Evolutionary conservation across 345 rosid genomes (phyloP).

Genomic region (Alliaria petiolata): DNA sequence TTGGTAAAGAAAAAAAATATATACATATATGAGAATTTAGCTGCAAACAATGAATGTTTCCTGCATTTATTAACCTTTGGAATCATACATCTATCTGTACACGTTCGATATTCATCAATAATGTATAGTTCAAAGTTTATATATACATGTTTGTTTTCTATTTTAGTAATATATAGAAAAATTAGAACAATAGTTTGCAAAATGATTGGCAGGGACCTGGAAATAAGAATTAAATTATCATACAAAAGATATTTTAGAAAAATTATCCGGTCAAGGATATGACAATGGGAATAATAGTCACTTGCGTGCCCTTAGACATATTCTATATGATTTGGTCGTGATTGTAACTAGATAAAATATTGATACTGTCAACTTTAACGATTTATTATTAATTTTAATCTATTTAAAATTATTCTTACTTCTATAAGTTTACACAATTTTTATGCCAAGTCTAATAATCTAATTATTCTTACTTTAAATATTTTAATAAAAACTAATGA

Average conservation of each 20-base stretch:
- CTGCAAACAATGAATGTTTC: background rate
- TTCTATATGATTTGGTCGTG: conserved; percentile 1
- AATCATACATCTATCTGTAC: background rate
- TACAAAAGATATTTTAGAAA: background rate
- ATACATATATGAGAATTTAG: too few relatives aligned
- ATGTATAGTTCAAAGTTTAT: background rate
- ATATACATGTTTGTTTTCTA: background rate
- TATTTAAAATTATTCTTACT: background rate
- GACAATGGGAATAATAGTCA: background rate
- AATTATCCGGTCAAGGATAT: background rate
- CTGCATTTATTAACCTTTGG: background rate
- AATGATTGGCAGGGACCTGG: conserved; percentile 9
- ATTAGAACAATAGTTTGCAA: background rate
- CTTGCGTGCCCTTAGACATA: conserved; percentile 5
- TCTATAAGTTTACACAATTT: background rate
- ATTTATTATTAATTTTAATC: background rate
- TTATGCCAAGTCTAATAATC: background rate
- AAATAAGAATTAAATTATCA: background rate
- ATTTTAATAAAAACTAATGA: background rate
- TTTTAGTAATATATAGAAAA: background rate
- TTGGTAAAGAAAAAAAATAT: too few relatives aligned
- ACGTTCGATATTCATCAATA: background rate
- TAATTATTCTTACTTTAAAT: too few relatives aligned
- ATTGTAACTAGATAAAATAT: background rate
- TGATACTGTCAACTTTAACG: background rate